Percentiles rank a stretch among this genome's conserved stretches.
Conservation (phyloP, 2,329 filamentous ascomycete species). For the Arthrobotrys sinensis region DNA sequence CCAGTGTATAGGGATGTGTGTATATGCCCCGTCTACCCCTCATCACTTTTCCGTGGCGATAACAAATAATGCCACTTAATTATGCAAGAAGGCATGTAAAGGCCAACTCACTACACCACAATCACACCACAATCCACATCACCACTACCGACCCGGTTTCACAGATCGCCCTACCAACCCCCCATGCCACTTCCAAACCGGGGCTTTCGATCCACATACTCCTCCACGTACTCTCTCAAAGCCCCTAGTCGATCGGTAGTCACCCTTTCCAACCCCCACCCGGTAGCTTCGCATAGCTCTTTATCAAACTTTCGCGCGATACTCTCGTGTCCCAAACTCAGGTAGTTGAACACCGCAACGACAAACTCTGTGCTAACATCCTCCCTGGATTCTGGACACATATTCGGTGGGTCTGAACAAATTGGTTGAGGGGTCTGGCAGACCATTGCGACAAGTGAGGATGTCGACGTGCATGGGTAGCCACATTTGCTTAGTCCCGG, state of each 20-base stretch:
- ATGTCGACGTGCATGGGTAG: conserved; percentile 51
- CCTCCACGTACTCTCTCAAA: conserved; percentile 63
- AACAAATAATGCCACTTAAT: conserved; percentile 19
- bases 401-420: conserved; percentile 48
- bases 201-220: conserved; percentile 64
- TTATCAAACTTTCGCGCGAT: conserved; percentile 64
- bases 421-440: conserved; percentile 51
- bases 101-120: conserved; percentile 27
- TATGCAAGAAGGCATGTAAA: conserved; percentile 13
- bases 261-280: conserved; percentile 60
- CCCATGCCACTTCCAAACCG: conserved; percentile 62
- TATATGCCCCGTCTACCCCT: neutral
- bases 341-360: conserved; percentile 63
- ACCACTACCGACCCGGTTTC: conserved; percentile 2
- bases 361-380: conserved; percentile 64
- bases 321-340: conserved; percentile 63
- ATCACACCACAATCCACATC: conserved; percentile 36
- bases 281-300: conserved; percentile 63
- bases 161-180: conserved; percentile 30
- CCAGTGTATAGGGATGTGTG: neutral
- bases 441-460: conserved; percentile 51
- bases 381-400: conserved; percentile 37
- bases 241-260: conserved; percentile 62
- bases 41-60: conserved; percentile 15
- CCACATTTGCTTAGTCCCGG: conserved; percentile 48